Percentiles rank a stretch among this genome's conserved stretches.
phyloP scores from a whole-genome alignment of 2,329 filamentous ascomycete genomes.

The Spiromastix sp. region DNA sequence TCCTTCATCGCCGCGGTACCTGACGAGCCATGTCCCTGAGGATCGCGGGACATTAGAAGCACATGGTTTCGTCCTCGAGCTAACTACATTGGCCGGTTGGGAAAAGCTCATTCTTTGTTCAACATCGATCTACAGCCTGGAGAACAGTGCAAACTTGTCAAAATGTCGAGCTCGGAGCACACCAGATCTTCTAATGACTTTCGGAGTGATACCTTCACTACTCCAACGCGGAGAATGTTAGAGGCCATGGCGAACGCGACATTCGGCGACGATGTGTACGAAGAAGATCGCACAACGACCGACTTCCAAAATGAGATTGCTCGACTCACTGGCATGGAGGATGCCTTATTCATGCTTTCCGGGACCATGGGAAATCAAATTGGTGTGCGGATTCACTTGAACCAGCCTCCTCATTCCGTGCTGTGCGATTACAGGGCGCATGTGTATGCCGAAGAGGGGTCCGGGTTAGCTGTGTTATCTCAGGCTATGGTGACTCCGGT shows the following conservation, averaged over 20 bases:
- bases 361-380: conserved; percentile 18
- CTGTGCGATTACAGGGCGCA: conserved; percentile 11
- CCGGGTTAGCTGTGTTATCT: conserved; percentile 8
- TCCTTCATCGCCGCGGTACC: too few relatives aligned
- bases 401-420: conserved; percentile 11
- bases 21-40: too few relatives aligned
- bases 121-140: too few relatives aligned
- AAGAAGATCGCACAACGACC: conserved; percentile 12
- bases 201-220: conserved; percentile 11
- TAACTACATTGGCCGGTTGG: too few relatives aligned
- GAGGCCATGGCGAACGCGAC: conserved; percentile 10
- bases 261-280: conserved; percentile 14
- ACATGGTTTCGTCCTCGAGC: too few relatives aligned
- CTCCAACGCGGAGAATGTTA: conserved; percentile 13
- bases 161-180: conserved; percentile 1
- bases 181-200: conserved; percentile 15
- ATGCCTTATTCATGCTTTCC: conserved; percentile 13
- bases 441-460: conserved; percentile 11
- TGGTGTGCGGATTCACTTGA: conserved; percentile 9
- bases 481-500: conserved; percentile 10
- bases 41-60: too few relatives aligned
- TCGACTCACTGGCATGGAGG: conserved; percentile 11
- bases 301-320: conserved; percentile 12
- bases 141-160: too few relatives aligned
- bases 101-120: too few relatives aligned